Evolutionary conservation across 2,329 filamentous ascomycete genomes (phyloP), one percentile per base, ranked within the genome.

Genomic region (Ophiostoma quercus): DNA sequence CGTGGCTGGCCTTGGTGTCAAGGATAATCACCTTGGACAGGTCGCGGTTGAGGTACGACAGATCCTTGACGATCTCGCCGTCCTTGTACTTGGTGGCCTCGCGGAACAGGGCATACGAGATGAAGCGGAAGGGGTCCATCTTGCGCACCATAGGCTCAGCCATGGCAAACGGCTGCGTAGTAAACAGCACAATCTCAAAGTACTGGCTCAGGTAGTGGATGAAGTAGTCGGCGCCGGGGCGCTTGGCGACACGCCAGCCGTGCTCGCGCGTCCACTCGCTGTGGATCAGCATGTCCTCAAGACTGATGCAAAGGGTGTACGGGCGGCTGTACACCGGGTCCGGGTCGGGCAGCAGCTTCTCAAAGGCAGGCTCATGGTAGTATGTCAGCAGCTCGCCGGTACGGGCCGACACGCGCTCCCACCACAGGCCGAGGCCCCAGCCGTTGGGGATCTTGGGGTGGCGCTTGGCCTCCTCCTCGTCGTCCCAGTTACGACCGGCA

Each of bases 11-110:
- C 73, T 96, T 89, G 66, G 92, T 97, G 79, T 99, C 95, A 76
- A 99, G 86, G 75, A 99, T 89, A 78, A 99, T 92, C 67, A 96
- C 92, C 82, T 98, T 98, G 74, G 91, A 95, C 43, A 97, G 86
- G 77, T 97, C 93, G 71, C 95, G 92, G 83, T 99, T 99, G 67
- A 99, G 88, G 81, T 97, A 98, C 2, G 93, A 93, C n/a, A 99
- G 88, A 78, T 99, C 95, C 92, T 99, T 99, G 80, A 99, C 87
- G 76, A 98, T 94, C 80, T 97, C 92, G 73, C 95, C 95, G 73
- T 96, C 91, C 80, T 97, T 91, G 79, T 97, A 99, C 76, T 94
- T 92, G 71, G 95, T 98, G n/a, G 94, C 95, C 80, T 99, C 95
- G 69, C 95, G 88, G 84, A 92, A 98, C 66, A 99, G 83, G 1